A percentile compares a stretch with the other conserved stretches of the same genome.
Evolutionary conservation across 352 stramenopile species (phyloP).

Genomic region (Phytopythium ostracodes): DNA sequence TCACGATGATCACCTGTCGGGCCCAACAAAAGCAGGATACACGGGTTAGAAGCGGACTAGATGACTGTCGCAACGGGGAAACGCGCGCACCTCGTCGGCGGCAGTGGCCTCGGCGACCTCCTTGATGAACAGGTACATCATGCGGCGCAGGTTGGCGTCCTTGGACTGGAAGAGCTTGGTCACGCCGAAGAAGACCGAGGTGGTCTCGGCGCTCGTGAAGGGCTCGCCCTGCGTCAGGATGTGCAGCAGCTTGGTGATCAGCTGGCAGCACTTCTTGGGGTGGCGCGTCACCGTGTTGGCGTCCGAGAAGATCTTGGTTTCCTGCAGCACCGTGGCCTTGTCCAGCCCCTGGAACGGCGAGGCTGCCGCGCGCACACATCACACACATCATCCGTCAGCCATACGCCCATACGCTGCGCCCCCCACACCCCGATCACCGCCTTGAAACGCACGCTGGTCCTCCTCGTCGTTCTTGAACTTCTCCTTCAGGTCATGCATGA

Average conservation of each 20-base stretch:
- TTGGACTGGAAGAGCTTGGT: slow-evolving; percentile 99
- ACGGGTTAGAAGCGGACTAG: not conserved
- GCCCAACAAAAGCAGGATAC: slow-evolving; percentile 13
- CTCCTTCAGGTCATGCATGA: slow-evolving; percentile 96
- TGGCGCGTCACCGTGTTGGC: slow-evolving; percentile 95
- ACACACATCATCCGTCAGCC: not conserved
- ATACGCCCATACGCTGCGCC: not conserved
- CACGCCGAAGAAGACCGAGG: slow-evolving; percentile 99
- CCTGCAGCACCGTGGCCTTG: slow-evolving; percentile 96
- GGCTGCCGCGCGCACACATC: slow-evolving; percentile 29
- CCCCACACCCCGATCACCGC: too few relatives aligned
- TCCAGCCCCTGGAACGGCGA: slow-evolving; percentile 94
- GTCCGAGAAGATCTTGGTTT: slow-evolving; percentile 99
- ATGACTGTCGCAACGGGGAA: too few relatives aligned
- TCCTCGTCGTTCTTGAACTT: slow-evolving; percentile 99
- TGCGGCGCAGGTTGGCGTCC: slow-evolving; percentile 95
- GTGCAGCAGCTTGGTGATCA: slow-evolving; percentile 99
- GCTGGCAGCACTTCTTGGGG: slow-evolving; percentile 97
- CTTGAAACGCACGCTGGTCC: slow-evolving; percentile 83
- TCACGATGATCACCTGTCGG: slow-evolving; percentile 99
- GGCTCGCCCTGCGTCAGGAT: slow-evolving; percentile 97
- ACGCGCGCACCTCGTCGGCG: slow-evolving; percentile 52
- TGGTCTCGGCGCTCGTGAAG: slow-evolving; percentile 94
- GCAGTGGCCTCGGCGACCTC: slow-evolving; percentile 93
- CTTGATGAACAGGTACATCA: slow-evolving; percentile 99